Evolutionary conservation across 2,329 filamentous ascomycete genomes (phyloP), one percentile per base, ranked within the genome.

Genomic region (Arthrobotrys sphaeroides): DNA sequence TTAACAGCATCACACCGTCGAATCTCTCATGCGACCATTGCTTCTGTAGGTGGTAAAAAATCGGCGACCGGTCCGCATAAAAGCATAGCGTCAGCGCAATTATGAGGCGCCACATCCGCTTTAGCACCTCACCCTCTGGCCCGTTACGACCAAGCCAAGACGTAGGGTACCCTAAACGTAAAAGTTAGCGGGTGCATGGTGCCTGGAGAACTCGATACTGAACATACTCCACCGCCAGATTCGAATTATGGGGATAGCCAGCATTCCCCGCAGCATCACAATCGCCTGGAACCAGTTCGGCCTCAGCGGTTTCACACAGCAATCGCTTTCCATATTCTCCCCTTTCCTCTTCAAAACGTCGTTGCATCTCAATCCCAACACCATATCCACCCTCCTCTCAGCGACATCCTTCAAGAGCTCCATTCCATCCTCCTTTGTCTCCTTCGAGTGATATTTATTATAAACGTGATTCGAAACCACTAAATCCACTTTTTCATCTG

Each of bases 331-430:
- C 77, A 85, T 12, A 13, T 16, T 31, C 22, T 33, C 36, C 55
- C 55, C 57, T n/a, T 36, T 5, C 28, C 43, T 36, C 24, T 42
- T 61, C 45, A 74, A 16, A 1, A 64, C 36, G 5, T 83, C 81
- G 79, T 89, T 89, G 81, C 88, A 89, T 47, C 85, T 84, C 26
- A 85, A 81, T 72, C 87, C 87, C 57, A 89, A 83, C 1, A 87
- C 80, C 16, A 88, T 80, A 78, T 89, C 85, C 12, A 85, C 84
- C 81, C 86, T 85, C 61, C 82, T 81, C 51, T 82, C 81, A 1
- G 85, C 84, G 26, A 88, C 83, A 24, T 80, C 81, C 12, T 84
- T 82, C 10, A 83, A 81, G 7, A 86, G 82, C 80, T 87, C 85
- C 22, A 88, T 78, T 12, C 86, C 86, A 70, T 84, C 85, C 45